Evolutionary conservation across 2,329 filamentous ascomycete genomes (phyloP).

Genomic region (Pyrenophora teres): DNA sequence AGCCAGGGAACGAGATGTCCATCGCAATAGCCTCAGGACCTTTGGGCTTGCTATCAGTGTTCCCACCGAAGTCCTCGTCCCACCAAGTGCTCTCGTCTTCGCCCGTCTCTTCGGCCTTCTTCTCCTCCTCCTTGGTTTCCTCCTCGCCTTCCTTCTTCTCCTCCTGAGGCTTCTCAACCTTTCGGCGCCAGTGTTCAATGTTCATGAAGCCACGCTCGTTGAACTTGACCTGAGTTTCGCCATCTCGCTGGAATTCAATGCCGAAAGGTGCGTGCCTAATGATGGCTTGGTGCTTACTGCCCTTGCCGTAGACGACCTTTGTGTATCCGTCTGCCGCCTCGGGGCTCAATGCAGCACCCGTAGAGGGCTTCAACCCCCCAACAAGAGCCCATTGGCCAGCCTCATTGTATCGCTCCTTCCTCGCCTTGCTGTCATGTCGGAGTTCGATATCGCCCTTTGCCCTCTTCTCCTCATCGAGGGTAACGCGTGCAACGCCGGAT

Average conservation of each 20-base stretch:
- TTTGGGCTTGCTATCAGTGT: constrained; percentile 92
- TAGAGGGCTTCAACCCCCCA: constrained; percentile 75
- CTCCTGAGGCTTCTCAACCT: constrained; percentile 65
- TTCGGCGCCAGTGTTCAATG: constrained; percentile 91
- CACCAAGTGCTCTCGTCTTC: constrained; percentile 93
- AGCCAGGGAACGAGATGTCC: constrained; percentile 90
- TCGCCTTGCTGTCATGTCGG: constrained; percentile 78
- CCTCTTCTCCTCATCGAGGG: constrained; percentile 88
- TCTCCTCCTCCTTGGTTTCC: constrained; percentile 50
- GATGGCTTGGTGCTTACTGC: constrained; percentile 76
- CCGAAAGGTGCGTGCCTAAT: constrained; percentile 82
- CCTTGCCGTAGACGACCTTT: constrained; percentile 76
- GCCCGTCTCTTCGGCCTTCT: constrained; percentile 50
- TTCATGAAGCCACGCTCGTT: constrained; percentile 92
- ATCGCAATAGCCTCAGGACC: constrained; percentile 90
- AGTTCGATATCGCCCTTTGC: constrained; percentile 87
- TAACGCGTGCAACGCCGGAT: constrained; percentile 84
- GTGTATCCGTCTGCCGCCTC: constrained; percentile 71
- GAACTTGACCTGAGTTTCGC: constrained; percentile 79
- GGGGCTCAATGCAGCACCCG: constrained; percentile 68
- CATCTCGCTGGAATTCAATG: constrained; percentile 85
- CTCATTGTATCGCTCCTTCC: constrained; percentile 95
- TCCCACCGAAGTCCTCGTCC: constrained; percentile 95
- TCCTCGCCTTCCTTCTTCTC: constrained; percentile 58
- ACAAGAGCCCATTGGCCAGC: constrained; percentile 84